Percentiles rank a stretch among this genome's conserved stretches.
phyloP scores from a whole-genome alignment of 2,329 filamentous ascomycete genomes.

The Chalaropsis thielavioides region DNA sequence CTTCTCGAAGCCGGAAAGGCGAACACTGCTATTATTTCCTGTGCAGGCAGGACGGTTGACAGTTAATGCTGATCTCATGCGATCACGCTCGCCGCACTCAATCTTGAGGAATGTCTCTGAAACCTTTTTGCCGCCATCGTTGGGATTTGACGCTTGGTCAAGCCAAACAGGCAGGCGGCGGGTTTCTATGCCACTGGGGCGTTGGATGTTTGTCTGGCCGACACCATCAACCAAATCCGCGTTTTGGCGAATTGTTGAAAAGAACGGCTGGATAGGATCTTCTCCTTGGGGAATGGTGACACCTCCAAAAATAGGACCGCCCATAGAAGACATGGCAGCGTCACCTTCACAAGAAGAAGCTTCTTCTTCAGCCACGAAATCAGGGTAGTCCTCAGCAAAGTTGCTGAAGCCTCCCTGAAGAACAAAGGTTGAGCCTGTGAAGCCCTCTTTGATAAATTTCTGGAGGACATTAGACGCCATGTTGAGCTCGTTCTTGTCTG shows the following conservation, averaged over 20 bases:
- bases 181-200: conserved; percentile 33
- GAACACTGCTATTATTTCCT: conserved; percentile 32
- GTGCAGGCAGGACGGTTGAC: conserved; percentile 29
- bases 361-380: conserved; percentile 40
- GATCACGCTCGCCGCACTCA: conserved; percentile 70
- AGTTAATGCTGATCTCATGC: conserved; percentile 71
- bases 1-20: conserved; percentile 85
- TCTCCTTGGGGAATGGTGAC: conserved; percentile 60
- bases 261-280: conserved; percentile 66
- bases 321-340: conserved; percentile 32
- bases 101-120: conserved; percentile 73
- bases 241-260: conserved; percentile 90
- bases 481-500: conserved; percentile 64
- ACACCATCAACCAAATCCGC: conserved; percentile 90
- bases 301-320: conserved; percentile 63
- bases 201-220: conserved; percentile 54
- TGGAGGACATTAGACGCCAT: conserved; percentile 77
- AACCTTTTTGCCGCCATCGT: conserved; percentile 63
- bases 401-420: conserved; percentile 68
- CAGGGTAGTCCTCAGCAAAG: conserved; percentile 54
- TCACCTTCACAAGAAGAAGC: conserved; percentile 25
- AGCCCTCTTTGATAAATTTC: conserved; percentile 81
- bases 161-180: conserved; percentile 63
- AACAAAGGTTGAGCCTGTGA: conserved; percentile 57
- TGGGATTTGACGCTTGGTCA: conserved; percentile 46